These are phyloP conservation scores for Pseudogymnoascus sp. DNA, from an alignment of 2,329 filamentous ascomycete genomes.

Conservation along the genomic window DNA sequence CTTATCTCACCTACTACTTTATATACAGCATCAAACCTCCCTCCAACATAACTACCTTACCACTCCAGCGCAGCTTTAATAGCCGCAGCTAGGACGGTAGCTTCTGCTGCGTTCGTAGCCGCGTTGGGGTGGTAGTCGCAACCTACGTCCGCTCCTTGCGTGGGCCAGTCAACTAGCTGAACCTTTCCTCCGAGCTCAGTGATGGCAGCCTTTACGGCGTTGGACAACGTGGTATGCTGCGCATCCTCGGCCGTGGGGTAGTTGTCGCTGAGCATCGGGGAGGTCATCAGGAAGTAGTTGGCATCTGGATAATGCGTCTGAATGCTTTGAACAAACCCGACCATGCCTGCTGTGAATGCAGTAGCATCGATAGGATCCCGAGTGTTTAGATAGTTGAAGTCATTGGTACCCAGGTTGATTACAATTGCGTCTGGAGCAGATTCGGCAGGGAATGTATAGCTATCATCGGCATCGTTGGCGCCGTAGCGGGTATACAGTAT, in stretches of 20 bases:
- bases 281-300: slow-evolving; percentile 33
- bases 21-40: not conserved
- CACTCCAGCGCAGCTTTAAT: slow-evolving; percentile 17
- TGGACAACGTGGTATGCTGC: slow-evolving; percentile 31
- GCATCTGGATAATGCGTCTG: slow-evolving; percentile 30
- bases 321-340: slow-evolving; percentile 28
- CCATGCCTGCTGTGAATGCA: slow-evolving; percentile 24
- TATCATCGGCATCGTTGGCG: slow-evolving; percentile 31
- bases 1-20: not conserved
- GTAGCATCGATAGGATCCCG: slow-evolving; percentile 24
- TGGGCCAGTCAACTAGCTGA: slow-evolving; percentile 35
- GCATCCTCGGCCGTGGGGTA: slow-evolving; percentile 30
- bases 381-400: slow-evolving; percentile 31
- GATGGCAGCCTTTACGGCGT: slow-evolving; percentile 29
- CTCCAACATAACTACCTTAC: not conserved
- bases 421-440: slow-evolving; percentile 31
- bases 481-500: slow-evolving; percentile 35
- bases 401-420: slow-evolving; percentile 37
- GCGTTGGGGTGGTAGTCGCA: slow-evolving; percentile 37
- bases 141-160: slow-evolving; percentile 32
- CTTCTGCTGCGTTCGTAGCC: slow-evolving; percentile 29
- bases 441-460: slow-evolving; percentile 30
- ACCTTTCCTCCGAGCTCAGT: slow-evolving; percentile 25
- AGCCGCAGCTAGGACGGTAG: slow-evolving; percentile 23
- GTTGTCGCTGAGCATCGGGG: slow-evolving; percentile 32